phyloP scores from a whole-genome alignment of 1,284 basidiomycete genomes.

The Sphagnurus paluster region DNA sequence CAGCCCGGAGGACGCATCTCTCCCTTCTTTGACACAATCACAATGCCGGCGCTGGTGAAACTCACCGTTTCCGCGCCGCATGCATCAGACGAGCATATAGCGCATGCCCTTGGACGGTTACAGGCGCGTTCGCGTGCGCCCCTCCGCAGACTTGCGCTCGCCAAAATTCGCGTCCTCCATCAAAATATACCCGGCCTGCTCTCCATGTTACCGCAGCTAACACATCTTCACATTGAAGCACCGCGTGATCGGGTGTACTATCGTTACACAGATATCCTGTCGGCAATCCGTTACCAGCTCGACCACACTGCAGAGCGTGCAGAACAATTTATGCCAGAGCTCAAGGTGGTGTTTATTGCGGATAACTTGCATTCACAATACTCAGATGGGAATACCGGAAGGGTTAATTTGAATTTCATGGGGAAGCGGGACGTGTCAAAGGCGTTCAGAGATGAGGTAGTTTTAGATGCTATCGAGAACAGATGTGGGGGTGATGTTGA shows the following conservation, averaged over 20 bases:
- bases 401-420: background rate
- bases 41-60: background rate
- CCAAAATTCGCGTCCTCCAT: background rate
- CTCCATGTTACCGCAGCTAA: background rate
- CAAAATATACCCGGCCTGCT: background rate
- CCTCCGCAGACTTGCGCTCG: background rate
- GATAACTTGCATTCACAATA: background rate
- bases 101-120: background rate
- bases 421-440: background rate
- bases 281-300: background rate
- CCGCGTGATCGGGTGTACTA: background rate
- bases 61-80: background rate
- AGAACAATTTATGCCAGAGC: background rate
- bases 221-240: conserved; percentile 1
- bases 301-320: no score
- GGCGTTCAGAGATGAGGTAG: background rate
- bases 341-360: background rate
- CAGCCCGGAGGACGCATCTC: background rate
- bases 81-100: background rate
- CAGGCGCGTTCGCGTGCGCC: conserved; percentile 4
- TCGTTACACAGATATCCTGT: background rate
- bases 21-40: conserved; percentile 2
- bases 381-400: background rate
- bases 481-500: background rate
- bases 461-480: background rate